Percentiles rank a stretch among this genome's conserved stretches.
These are phyloP conservation scores for Pseudogymnoascus verrucosus DNA, from an alignment of 2,329 filamentous ascomycete species.

Conservation along the genomic window DNA sequence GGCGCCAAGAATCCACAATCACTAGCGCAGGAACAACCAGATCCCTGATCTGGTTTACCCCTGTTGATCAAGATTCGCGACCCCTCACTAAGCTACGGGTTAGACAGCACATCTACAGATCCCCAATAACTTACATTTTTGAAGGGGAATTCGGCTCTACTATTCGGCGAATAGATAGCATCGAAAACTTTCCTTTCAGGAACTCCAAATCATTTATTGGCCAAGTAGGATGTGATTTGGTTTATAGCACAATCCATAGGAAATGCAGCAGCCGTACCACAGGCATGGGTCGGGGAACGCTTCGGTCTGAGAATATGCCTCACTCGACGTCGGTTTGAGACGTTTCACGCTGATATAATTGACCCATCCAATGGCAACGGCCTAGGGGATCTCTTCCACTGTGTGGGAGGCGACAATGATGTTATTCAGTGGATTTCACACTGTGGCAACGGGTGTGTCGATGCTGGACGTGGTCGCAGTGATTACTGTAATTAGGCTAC, in stretches of 20 bases:
- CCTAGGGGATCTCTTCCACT: not conserved
- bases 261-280: not conserved
- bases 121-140: not conserved
- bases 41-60: not conserved
- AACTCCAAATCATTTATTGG: not conserved
- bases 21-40: not conserved
- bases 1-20: not conserved
- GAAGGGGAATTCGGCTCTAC: not conserved
- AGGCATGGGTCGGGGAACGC: not conserved
- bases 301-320: not conserved
- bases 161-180: not conserved
- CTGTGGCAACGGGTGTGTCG: not conserved
- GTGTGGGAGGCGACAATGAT: not conserved
- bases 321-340: not conserved
- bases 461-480: not conserved
- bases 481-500: not conserved
- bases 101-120: not conserved
- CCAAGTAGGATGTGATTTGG: not conserved
- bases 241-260: not conserved
- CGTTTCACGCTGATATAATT: not conserved
- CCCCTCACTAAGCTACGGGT: not conserved
- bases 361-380: not conserved
- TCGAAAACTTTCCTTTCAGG: not conserved
- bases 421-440: not conserved
- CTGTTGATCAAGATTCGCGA: not conserved